A percentile compares a stretch with the other conserved stretches of the same genome.
Conservation (phyloP, 83 land plant genomes). For the Isoetes engelmannii region DNA sequence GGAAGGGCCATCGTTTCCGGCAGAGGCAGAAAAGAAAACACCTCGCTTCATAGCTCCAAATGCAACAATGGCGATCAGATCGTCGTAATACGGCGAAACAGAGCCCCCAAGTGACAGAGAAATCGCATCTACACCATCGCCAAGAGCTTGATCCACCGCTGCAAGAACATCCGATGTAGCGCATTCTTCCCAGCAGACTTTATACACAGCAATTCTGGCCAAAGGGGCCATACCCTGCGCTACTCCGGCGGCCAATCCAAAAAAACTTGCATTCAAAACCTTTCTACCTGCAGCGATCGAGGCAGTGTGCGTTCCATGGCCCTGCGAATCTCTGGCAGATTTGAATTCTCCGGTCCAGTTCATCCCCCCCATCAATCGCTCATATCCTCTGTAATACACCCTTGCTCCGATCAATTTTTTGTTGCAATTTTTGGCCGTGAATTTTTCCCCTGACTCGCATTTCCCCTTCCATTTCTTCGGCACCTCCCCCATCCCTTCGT, state of each 20-base stretch:
- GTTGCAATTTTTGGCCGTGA: slow-evolving; percentile 7
- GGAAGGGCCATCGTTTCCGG: slow-evolving; percentile 12
- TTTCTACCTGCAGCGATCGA: slow-evolving; percentile 7
- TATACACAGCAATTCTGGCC: neutral
- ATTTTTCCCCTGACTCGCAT: slow-evolving; percentile 1
- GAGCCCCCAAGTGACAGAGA: neutral
- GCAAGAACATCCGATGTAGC: neutral
- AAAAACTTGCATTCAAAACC: neutral
- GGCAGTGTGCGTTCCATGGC: slow-evolving; percentile 19
- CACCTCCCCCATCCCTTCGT: neutral
- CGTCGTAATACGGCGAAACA: neutral
- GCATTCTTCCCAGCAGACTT: slow-evolving; percentile 3
- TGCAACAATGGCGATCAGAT: slow-evolving; percentile 6
- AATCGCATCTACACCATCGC: neutral
- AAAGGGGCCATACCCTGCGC: neutral
- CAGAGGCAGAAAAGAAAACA: slow-evolving; percentile 8
- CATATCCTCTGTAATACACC: slow-evolving; percentile 8
- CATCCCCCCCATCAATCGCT: neutral
- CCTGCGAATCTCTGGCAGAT: slow-evolving; percentile 13
- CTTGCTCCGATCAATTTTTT: slow-evolving; percentile 12
- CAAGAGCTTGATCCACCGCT: neutral
- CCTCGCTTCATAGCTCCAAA: slow-evolving; percentile 2
- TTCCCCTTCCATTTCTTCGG: slow-evolving; percentile 13
- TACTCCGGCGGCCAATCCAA: neutral
- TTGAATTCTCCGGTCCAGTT: slow-evolving; percentile 1